These are phyloP conservation scores for Rhizopogon salebrosus DNA, from an alignment of 768 basidiomycete genomes.

Conservation along the genomic window DNA sequence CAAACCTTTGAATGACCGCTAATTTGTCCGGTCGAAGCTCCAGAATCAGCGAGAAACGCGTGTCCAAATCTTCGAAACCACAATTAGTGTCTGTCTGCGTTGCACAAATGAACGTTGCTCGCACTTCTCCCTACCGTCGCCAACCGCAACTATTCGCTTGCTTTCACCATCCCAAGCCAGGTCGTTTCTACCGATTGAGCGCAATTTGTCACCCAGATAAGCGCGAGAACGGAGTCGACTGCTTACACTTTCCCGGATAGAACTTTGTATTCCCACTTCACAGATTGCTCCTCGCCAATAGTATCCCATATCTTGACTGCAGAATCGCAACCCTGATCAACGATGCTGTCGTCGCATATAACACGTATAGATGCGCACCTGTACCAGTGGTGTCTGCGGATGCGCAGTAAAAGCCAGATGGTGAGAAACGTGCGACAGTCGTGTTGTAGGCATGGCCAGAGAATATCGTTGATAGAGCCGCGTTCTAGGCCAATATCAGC, in stretches of 20 bases:
- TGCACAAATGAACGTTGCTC: not conserved
- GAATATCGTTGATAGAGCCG: conserved; percentile 58
- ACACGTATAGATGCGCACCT: conserved; percentile 40
- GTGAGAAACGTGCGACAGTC: conserved; percentile 87
- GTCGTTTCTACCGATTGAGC: conserved; percentile 62
- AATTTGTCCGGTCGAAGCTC: conserved; percentile 84
- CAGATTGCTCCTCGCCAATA: conserved; percentile 73
- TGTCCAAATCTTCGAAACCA: conserved; percentile 61
- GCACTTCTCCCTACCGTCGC: conserved; percentile 87
- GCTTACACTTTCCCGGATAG: conserved; percentile 67
- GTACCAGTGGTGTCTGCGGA: conserved; percentile 81
- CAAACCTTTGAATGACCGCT: conserved; percentile 81
- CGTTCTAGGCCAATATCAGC: conserved; percentile 45
- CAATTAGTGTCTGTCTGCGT: not conserved
- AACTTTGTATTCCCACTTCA: conserved; percentile 79
- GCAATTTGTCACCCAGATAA: not conserved
- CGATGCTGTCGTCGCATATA: not conserved
- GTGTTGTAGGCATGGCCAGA: conserved; percentile 78
- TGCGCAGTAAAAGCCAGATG: conserved; percentile 93
- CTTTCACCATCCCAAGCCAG: conserved; percentile 96
- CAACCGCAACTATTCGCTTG: conserved; percentile 92
- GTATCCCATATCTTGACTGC: conserved; percentile 91
- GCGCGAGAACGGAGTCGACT: not conserved
- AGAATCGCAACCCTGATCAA: not conserved
- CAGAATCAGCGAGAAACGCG: conserved; percentile 80